Evolutionary conservation across 129 eudicot genomes (phyloP), one percentile per base, ranked within the genome.

Genomic region (Chrysanthemum makinoi): DNA sequence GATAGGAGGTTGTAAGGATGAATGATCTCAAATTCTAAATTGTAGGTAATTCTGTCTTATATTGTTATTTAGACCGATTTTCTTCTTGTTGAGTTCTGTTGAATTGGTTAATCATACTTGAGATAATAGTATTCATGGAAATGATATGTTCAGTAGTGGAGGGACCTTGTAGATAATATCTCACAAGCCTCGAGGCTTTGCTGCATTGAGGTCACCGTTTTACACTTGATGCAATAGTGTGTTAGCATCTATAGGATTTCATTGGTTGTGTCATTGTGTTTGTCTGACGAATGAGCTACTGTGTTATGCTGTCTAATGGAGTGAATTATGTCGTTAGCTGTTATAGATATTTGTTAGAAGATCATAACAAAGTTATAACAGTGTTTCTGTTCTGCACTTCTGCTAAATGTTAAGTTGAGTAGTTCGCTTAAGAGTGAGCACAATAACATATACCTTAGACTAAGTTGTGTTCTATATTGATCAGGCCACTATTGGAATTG

Each of bases 401-500:
- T n/a, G n/a, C 5, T 20, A 44, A 76, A 35, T 50, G 67, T 52
- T 62, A 69, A 30, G 17, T 39, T 61, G 58, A 69, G 48, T 39
- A 33, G 44, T 0, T 67, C 5, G n/a, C 4, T 18, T 48, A 4
- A 67, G 10, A 10, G 43, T n/a, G 28, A 75, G 22, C 60, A 43
- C 52, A 57, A 58, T 5, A 15, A 4, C 19, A 50, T 69, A 52
- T 35, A 20, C 33, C 26, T 64, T 63, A 2, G 48, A 20, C 80
- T 69, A 58, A 75, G 11, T 13, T 75, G 35, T 18, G 76, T 48
- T 64, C 24, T 56, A 35, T 70, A 48, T 59, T 67, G 24, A 50
- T 70, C 91, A 86, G 91, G 91, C 88, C 53, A 86, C 91, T 30
- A 86, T 86, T 77, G 91, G 91, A 39, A 83, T 83, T 54, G 91